phyloP scores from a whole-genome alignment of 441 rosid genomes.

The Macaranga tanarius region DNA sequence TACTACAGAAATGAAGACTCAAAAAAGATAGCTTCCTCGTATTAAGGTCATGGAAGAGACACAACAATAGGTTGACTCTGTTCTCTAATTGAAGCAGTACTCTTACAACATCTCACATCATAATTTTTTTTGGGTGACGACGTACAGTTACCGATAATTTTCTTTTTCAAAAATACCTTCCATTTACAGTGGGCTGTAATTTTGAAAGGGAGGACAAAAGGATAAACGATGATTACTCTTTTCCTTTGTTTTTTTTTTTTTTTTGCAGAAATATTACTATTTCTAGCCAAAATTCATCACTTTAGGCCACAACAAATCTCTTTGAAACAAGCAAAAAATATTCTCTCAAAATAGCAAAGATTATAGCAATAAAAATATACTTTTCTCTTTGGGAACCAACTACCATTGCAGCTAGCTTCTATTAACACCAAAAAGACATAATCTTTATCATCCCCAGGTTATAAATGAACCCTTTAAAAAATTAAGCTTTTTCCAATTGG shows the following conservation, averaged over 20 bases:
- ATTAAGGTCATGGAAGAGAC: conserved; percentile 14
- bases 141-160: no score
- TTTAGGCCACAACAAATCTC: background rate
- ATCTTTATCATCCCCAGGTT: background rate
- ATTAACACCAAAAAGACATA: conserved; percentile 1
- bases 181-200: no score
- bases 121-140: no score
- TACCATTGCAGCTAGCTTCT: background rate
- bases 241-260: no score
- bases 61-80: conserved; percentile 6
- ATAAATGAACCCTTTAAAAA: background rate
- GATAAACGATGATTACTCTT: no score
- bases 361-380: no score
- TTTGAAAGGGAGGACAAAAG: no score
- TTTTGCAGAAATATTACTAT: conserved; percentile 4
- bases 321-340: background rate
- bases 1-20: background rate
- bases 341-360: background rate
- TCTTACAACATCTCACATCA: conserved; percentile 3
- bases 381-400: no score
- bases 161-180: no score
- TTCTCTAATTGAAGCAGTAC: conserved; percentile 16
- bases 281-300: background rate
- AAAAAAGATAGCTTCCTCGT: conserved; percentile 23
- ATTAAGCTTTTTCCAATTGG: background rate